Conservation (phyloP, 2,329 filamentous ascomycete species). For the Fusarium nisikadoi region DNA sequence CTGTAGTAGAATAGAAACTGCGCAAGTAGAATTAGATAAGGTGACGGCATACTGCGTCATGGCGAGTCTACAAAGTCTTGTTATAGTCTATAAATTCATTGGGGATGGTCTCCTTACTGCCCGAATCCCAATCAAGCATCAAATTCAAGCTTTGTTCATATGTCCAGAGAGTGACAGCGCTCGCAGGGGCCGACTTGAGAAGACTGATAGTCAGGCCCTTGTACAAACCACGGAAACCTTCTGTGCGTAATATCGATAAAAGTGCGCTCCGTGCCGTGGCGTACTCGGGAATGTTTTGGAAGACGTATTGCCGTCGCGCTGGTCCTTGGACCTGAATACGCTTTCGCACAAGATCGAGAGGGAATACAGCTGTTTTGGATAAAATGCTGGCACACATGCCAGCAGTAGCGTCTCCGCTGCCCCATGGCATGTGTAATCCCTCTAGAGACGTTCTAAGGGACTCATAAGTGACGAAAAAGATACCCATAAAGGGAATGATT, state of each 20-base stretch:
- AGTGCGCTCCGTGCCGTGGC: slow-evolving; percentile 74
- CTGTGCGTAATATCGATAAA: slow-evolving; percentile 71
- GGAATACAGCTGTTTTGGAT: slow-evolving; percentile 91
- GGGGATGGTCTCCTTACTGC: slow-evolving; percentile 42
- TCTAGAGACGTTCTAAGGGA: slow-evolving; percentile 71
- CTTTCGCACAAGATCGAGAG: slow-evolving; percentile 91
- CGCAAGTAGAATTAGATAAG: slow-evolving; percentile 14
- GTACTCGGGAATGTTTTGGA: slow-evolving; percentile 90
- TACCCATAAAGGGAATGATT: slow-evolving; percentile 95
- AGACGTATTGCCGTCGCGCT: slow-evolving; percentile 79
- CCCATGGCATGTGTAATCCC: slow-evolving; percentile 69
- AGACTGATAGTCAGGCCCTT: slow-evolving; percentile 88
- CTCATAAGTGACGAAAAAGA: slow-evolving; percentile 95
- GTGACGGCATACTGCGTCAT: slow-evolving; percentile 7
- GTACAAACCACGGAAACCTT: slow-evolving; percentile 86
- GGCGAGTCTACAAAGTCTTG: slow-evolving; percentile 35
- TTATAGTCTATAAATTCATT: slow-evolving; percentile 38
- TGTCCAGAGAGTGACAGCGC: slow-evolving; percentile 93
- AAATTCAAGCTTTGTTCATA: slow-evolving; percentile 80
- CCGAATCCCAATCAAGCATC: slow-evolving; percentile 57
- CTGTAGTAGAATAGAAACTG: slow-evolving; percentile 15
- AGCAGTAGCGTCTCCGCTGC: slow-evolving; percentile 84
- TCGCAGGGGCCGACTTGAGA: slow-evolving; percentile 92
- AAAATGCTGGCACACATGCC: slow-evolving; percentile 82
- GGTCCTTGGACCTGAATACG: slow-evolving; percentile 95